Conservation (phyloP, 164 flowering plant species). For the Magnolia officinalis region DNA sequence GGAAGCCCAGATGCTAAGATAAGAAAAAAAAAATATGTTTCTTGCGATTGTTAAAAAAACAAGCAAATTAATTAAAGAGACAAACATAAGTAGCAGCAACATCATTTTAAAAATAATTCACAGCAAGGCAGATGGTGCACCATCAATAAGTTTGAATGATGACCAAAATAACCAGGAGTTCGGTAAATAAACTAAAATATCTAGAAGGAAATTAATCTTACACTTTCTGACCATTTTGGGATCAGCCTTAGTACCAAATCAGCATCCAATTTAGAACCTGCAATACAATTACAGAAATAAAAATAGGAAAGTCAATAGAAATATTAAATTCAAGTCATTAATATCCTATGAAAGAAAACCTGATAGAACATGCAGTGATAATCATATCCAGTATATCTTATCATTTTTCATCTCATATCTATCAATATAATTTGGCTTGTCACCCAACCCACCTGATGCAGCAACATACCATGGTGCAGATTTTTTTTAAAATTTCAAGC, state of each 20-base stretch:
- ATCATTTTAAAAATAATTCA: neutral
- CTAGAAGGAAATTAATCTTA: slow-evolving; percentile 32
- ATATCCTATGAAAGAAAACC: neutral
- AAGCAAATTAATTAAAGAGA: neutral
- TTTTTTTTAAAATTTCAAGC: too few relatives aligned
- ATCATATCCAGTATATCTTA: too few relatives aligned
- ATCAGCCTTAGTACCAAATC: slow-evolving; percentile 57
- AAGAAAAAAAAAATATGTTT: too few relatives aligned
- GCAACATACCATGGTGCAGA: neutral
- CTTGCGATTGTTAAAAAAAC: too few relatives aligned
- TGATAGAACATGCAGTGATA: neutral
- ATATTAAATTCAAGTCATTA: neutral
- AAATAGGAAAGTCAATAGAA: neutral
- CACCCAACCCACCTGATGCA: too few relatives aligned
- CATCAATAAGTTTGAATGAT: neutral
- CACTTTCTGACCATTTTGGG: slow-evolving; percentile 70
- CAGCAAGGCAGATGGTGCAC: neutral
- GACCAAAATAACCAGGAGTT: neutral
- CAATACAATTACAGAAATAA: neutral
- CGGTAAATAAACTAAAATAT: neutral
- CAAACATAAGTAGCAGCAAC: neutral
- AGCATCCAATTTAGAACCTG: slow-evolving; percentile 48
- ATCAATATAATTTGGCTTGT: too few relatives aligned
- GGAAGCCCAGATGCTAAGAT: too few relatives aligned
- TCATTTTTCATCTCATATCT: too few relatives aligned